Evolutionary conservation across 345 rosid species (phyloP), one percentile per base, ranked within the genome.

Genomic region (Excoecaria agallocha): DNA sequence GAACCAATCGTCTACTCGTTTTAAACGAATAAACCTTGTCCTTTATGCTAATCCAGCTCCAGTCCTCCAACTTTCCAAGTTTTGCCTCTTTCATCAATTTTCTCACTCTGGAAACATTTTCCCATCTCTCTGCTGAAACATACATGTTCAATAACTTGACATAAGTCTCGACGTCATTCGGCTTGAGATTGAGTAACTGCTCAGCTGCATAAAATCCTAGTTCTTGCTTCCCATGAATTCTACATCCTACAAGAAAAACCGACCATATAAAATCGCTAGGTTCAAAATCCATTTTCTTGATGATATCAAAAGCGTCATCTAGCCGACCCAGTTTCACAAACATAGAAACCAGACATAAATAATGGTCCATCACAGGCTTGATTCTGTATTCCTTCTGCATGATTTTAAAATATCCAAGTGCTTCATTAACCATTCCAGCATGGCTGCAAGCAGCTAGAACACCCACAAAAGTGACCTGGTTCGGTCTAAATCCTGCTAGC

Each of bases 391-490:
- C 86, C 37, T 78, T 85, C 56, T 80, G 84, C 92, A 89, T 85
- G 79, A 78, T 78, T 66, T 84, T 73, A 3, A 89, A 82, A 71
- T 86, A 87, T 11, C 49, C 65, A 20, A 89, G 84, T 51, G 90
- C 87, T 77, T 89, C 87, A 39, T 81, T 68, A 17, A 85, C 81
- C 87, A 86, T 85, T 69, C 85, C 82, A 51, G 82, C 81, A 74
- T 70, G 84, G 71, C 88, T 61, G 77, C 90, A 89, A 48, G 91
- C 91, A 2, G 87, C 84, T 63, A 89, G 79, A 75, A 84, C 82
- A 52, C 93, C 89, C 19, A 86, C 87, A 69, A 89, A 87, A 4
- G 89, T 89, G 3, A 89, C 39, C 79, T 79, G 79, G 77, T 89
- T 86, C 3, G 93, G 93, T 70, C 83, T 78, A 19, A 79, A 71